Percentiles rank a stretch among this genome's conserved stretches.
Conservation (phyloP, 2,329 filamentous ascomycete genomes). For the Blastomyces silverae region DNA sequence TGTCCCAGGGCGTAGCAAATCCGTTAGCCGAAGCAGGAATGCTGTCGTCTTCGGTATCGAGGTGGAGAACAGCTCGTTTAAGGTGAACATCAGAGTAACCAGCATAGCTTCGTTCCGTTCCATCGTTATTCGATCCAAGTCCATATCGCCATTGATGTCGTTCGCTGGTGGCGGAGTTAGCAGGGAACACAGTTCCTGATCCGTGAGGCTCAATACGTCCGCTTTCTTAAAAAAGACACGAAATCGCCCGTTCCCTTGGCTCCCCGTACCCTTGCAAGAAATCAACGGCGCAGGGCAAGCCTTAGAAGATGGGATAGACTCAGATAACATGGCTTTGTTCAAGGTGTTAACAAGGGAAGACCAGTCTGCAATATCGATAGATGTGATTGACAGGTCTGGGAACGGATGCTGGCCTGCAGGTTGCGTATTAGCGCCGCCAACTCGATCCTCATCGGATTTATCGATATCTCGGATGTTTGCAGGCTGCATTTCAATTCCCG, state of each 20-base stretch:
- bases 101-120: constrained; percentile 42
- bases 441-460: neutral
- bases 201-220: constrained; percentile 45
- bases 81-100: constrained; percentile 82
- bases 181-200: constrained; percentile 36
- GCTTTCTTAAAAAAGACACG: constrained; percentile 42
- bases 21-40: constrained; percentile 65
- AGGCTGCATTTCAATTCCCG: neutral
- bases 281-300: constrained; percentile 30
- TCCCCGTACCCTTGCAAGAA: neutral
- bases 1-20: constrained; percentile 51
- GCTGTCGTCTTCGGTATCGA: constrained; percentile 68
- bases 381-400: constrained; percentile 45
- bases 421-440: neutral
- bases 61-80: constrained; percentile 86
- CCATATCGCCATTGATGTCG: neutral
- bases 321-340: constrained; percentile 46
- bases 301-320: constrained; percentile 27
- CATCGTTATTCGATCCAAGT: neutral
- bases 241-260: constrained; percentile 19
- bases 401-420: constrained; percentile 11
- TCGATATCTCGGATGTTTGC: neutral
- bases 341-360: constrained; percentile 54
- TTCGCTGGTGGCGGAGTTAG: constrained; percentile 16
- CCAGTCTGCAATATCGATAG: constrained; percentile 85